Evolutionary conservation across 495 filamentous ascomycete species (phyloP).

Genomic region (Annulohypoxylon moriforme): DNA sequence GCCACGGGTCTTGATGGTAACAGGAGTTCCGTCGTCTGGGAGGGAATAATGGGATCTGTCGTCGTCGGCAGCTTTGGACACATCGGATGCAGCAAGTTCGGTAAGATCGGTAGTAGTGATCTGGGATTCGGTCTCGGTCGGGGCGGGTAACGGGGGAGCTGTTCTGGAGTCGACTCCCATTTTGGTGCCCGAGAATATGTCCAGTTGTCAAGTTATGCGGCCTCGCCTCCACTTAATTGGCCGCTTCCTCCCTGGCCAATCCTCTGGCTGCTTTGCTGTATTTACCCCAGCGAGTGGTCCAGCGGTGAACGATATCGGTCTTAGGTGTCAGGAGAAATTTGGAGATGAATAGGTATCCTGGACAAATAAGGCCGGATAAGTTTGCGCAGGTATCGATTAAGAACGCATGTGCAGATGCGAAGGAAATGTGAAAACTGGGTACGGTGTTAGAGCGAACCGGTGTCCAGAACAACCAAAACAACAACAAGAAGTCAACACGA

Average conservation of each 20-base stretch:
- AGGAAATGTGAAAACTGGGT: constrained; percentile 12
- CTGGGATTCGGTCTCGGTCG: constrained; percentile 79
- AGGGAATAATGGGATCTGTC: constrained; percentile 78
- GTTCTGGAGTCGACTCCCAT: constrained; percentile 80
- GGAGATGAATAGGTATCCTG: constrained; percentile 17
- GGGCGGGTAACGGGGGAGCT: constrained; percentile 75
- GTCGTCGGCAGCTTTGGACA: constrained; percentile 80
- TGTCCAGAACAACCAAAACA: constrained; percentile 29
- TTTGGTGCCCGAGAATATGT: constrained; percentile 49
- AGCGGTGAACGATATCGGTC: constrained; percentile 36
- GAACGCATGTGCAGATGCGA: constrained; percentile 15
- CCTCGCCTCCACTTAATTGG: constrained; percentile 37
- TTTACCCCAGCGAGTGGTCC: constrained; percentile 31
- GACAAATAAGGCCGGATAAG: constrained; percentile 13
- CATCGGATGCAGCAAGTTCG: constrained; percentile 74
- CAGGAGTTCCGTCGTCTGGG: constrained; percentile 92
- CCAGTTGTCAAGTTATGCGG: constrained; percentile 38
- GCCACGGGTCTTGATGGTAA: constrained; percentile 83
- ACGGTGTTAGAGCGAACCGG: constrained; percentile 19
- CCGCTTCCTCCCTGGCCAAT: constrained; percentile 40
- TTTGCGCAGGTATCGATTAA: constrained; percentile 26
- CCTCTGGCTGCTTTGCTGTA: constrained; percentile 32
- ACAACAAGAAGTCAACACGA: constrained; percentile 9
- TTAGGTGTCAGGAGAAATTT: constrained; percentile 10
- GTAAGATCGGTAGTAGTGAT: constrained; percentile 57